phyloP scores from a whole-genome alignment of 2,329 filamentous ascomycete species.

The Polytolypa hystricis region DNA sequence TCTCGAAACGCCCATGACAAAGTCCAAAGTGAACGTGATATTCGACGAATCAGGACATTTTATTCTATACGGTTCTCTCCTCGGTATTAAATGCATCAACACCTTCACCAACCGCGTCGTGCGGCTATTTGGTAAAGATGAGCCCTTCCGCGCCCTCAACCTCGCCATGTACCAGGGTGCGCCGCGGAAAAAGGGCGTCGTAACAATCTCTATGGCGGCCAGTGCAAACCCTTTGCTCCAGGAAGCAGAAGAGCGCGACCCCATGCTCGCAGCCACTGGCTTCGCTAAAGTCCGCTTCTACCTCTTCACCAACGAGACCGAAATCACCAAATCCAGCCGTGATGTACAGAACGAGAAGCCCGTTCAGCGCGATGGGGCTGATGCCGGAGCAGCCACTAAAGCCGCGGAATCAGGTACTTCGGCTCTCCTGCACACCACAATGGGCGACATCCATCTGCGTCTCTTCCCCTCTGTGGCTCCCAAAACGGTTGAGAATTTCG shows the following conservation, averaged over 20 bases:
- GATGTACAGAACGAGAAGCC: constrained; percentile 96
- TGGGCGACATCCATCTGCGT: constrained; percentile 86
- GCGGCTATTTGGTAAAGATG: constrained; percentile 81
- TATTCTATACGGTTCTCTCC: constrained; percentile 82
- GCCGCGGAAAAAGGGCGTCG: constrained; percentile 83
- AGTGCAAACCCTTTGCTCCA: constrained; percentile 86
- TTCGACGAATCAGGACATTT: constrained; percentile 97
- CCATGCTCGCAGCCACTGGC: constrained; percentile 74
- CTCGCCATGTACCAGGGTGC: constrained; percentile 87
- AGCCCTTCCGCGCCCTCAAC: constrained; percentile 73
- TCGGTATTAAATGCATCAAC: constrained; percentile 91
- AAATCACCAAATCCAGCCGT: constrained; percentile 69
- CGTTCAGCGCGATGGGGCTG: constrained; percentile 46
- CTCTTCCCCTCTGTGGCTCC: constrained; percentile 89
- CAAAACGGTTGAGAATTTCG: constrained; percentile 94
- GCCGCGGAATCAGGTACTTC: constrained; percentile 62
- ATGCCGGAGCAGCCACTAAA: constrained; percentile 43
- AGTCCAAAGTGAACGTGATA: constrained; percentile 68
- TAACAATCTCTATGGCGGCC: constrained; percentile 94
- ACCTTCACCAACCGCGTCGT: constrained; percentile 88
- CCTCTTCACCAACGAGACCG: constrained; percentile 89
- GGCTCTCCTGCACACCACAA: constrained; percentile 81
- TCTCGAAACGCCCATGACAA: constrained; percentile 58
- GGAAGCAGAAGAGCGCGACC: constrained; percentile 82
- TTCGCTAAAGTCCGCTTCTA: constrained; percentile 88